Conservation (phyloP, 31 red algal genomes). For the Bonnemaisonia californica region DNA sequence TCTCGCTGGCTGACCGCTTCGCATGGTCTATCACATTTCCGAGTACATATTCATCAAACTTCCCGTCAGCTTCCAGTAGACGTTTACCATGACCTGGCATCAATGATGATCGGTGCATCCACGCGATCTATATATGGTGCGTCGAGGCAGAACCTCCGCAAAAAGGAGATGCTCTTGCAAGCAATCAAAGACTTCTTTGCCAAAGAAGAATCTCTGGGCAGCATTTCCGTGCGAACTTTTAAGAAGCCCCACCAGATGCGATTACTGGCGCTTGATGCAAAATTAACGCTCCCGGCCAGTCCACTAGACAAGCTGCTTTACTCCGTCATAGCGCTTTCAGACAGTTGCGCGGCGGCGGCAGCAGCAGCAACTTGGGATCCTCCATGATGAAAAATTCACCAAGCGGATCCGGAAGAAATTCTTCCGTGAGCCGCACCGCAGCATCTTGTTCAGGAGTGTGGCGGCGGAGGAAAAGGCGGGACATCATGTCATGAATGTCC, state of each 20-base stretch:
- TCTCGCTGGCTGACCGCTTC: slow-evolving; percentile 51
- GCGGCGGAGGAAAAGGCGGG: slow-evolving; percentile 59
- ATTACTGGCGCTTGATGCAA: slow-evolving; percentile 66
- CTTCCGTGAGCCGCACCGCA: slow-evolving; percentile 82
- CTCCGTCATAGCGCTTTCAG: slow-evolving; percentile 42
- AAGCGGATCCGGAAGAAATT: slow-evolving; percentile 64
- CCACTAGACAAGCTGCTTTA: slow-evolving; percentile 51
- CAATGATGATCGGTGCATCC: slow-evolving; percentile 49
- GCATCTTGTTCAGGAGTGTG: slow-evolving; percentile 61
- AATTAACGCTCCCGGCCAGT: slow-evolving; percentile 66
- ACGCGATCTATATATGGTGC: slow-evolving; percentile 58
- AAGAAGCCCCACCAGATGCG: slow-evolving; percentile 87
- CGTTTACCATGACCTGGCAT: slow-evolving; percentile 19
- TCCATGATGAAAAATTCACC: slow-evolving; percentile 90
- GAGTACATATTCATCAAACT: slow-evolving; percentile 55
- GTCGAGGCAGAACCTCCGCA: slow-evolving; percentile 76
- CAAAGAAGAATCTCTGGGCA: slow-evolving; percentile 47
- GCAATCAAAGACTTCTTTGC: slow-evolving; percentile 66
- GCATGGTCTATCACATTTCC: slow-evolving; percentile 49
- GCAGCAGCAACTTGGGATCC: slow-evolving; percentile 74
- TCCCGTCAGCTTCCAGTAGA: slow-evolving; percentile 59
- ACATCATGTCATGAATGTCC: slow-evolving; percentile 74
- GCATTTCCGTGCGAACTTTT: slow-evolving; percentile 64
- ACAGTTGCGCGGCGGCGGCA: slow-evolving; percentile 31
- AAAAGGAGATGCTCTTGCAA: slow-evolving; percentile 80